Evolutionary conservation across 495 filamentous ascomycete species (phyloP), one percentile per base, ranked within the genome.

Genomic region (Glarea lozoyensis): DNA sequence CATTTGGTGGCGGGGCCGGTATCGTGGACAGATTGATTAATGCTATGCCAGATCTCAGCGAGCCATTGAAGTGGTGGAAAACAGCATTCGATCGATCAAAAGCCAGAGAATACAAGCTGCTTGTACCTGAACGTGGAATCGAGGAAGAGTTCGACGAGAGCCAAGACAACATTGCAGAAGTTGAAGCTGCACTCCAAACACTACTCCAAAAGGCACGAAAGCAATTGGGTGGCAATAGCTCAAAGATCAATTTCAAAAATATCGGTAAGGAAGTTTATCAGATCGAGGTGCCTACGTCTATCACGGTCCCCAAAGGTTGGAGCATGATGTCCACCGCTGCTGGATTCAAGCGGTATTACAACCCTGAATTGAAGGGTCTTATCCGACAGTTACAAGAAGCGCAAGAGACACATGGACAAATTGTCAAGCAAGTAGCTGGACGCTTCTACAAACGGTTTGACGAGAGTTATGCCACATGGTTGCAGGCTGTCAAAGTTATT

Each of bases 221-320:
- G 19, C 75, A 85, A 16, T 61, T 95, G 7, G 67, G 66, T 42
- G 71, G 64, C 51, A 73, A 65, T 46, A 3, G 4, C 9, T 34
- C 34, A 2, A 79, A 85, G 1, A 81, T 97, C 50, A 78, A 75
- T 46, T 99, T 83, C 64, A 79, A 78, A 20, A 86, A 97, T 57
- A 85, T 88, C 24, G 93, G 93, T 19, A 99, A 97, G 61, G 93
- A 99, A 55, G 84, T 96, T 37, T 99, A 94, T 58, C 88, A 96
- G 60, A 75, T 99, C 2, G 93, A 99, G 59, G 83, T 86, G 0
- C 93, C 93, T 0, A 78, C 83, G 51, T 82, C 87, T 32, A 71
- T 88, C 57, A 94, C 89, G 58, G 74, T 99, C 5, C 92, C 93
- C 0, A 81, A 84, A 52, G 66, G 64, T 49, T 99, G 93, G 93